Percentiles rank a stretch among this genome's conserved stretches.
Evolutionary conservation across 805 yeast species (phyloP).

Genomic region (Metahyphopichia silvanorum): DNA sequence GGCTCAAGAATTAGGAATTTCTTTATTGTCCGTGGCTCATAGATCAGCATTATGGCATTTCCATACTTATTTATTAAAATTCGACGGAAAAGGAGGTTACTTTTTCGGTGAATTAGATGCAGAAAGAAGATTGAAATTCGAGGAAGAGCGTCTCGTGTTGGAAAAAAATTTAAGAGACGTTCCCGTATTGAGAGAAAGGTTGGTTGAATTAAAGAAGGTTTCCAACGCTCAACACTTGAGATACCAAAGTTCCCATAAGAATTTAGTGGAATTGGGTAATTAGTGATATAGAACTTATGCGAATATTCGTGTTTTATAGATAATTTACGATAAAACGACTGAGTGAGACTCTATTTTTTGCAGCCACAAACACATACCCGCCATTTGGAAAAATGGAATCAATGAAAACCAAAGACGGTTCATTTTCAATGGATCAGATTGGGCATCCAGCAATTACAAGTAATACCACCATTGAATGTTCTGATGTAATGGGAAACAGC

Average conservation of each 20-base stretch:
- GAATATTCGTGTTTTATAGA: not conserved
- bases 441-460: too few relatives aligned
- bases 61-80: slow-evolving; percentile 77
- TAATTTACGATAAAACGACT: not conserved
- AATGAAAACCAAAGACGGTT: too few relatives aligned
- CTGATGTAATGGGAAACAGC: too few relatives aligned
- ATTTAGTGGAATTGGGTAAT: slow-evolving; percentile 19
- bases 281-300: too few relatives aligned
- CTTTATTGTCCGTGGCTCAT: slow-evolving; percentile 87
- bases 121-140: slow-evolving; percentile 64
- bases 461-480: too few relatives aligned
- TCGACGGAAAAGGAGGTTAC: slow-evolving; percentile 80
- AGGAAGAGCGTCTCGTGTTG: slow-evolving; percentile 69
- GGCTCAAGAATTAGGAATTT: slow-evolving; percentile 76
- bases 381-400: slow-evolving; percentile 3
- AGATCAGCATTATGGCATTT: slow-evolving; percentile 91
- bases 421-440: too few relatives aligned
- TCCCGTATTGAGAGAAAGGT: slow-evolving; percentile 61
- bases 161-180: slow-evolving; percentile 71
- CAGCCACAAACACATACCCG: slow-evolving; percentile 2
- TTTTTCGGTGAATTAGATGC: slow-evolving; percentile 65
- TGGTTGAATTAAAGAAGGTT: slow-evolving; percentile 59
- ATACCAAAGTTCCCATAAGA: slow-evolving; percentile 26
- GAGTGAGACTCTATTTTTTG: slow-evolving; percentile 1
- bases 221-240: slow-evolving; percentile 40